These are phyloP conservation scores for Pisolithus microcarpus DNA, from an alignment of 768 basidiomycete species.

Conservation along the genomic window DNA sequence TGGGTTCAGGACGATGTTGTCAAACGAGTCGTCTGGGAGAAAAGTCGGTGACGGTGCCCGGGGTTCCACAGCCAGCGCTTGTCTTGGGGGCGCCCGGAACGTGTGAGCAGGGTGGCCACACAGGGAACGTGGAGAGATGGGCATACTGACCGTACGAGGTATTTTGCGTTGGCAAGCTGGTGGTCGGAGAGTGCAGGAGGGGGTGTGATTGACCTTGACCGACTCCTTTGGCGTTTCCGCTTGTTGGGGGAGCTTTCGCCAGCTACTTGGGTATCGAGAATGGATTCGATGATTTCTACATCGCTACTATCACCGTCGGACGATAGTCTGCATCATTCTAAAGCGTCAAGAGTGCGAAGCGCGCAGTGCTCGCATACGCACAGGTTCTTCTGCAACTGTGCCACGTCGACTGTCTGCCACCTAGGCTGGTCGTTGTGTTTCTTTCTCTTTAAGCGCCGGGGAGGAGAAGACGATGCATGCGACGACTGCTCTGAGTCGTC, in stretches of 20 bases:
- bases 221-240: conserved; percentile 45
- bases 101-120: conserved; percentile 2
- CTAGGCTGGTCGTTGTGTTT: conserved; percentile 28
- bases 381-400: conserved; percentile 33
- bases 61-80: conserved; percentile 36
- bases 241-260: conserved; percentile 28
- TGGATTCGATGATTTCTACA: conserved; percentile 34
- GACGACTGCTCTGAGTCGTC: conserved; percentile 18
- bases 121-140: not conserved
- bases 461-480: conserved; percentile 18
- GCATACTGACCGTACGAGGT: conserved; percentile 50
- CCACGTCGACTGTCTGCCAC: conserved; percentile 38
- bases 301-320: conserved; percentile 42
- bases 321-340: conserved; percentile 21
- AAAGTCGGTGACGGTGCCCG: conserved; percentile 44
- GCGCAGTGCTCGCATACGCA: not conserved
- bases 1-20: conserved; percentile 48
- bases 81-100: conserved; percentile 25
- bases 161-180: conserved; percentile 49
- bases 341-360: conserved; percentile 5
- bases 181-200: conserved; percentile 55
- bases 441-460: conserved; percentile 36
- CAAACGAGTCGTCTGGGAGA: conserved; percentile 37
- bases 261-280: conserved; percentile 10
- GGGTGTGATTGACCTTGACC: conserved; percentile 70